Conservation (phyloP, 306 rosid genomes). For the Vicia sativa region DNA sequence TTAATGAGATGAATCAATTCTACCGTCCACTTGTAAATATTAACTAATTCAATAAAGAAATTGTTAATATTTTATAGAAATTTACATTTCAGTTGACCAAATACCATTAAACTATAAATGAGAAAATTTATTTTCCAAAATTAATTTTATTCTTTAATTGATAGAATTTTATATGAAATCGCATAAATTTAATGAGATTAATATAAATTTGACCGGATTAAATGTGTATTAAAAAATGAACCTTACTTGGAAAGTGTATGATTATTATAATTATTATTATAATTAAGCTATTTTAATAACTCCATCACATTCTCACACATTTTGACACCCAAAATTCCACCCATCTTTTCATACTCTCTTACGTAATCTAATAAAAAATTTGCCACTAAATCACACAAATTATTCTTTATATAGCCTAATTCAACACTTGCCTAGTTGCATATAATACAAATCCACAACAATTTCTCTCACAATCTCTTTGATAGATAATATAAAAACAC, state of each 20-base stretch:
- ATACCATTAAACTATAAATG: background rate
- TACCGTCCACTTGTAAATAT: too few species aligned
- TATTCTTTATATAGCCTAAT: conserved; percentile 39
- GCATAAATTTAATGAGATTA: background rate
- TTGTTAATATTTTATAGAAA: too few species aligned
- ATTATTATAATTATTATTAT: background rate
- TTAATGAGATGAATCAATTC: too few species aligned
- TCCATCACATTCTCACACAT: conserved; percentile 18
- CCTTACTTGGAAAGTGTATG: background rate
- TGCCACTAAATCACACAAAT: conserved; percentile 28
- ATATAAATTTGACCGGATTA: background rate
- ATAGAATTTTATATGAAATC: background rate
- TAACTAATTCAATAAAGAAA: too few species aligned
- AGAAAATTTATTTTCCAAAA: background rate
- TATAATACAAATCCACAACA: conserved; percentile 36
- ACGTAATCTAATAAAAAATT: conserved; percentile 43
- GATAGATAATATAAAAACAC: conserved; percentile 49
- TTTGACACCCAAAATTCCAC: conserved; percentile 47
- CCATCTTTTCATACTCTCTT: conserved; percentile 42
- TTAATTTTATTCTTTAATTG: background rate
- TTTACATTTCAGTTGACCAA: background rate
- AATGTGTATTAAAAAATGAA: background rate
- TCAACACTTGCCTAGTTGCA: conserved; percentile 34
- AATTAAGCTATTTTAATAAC: background rate
- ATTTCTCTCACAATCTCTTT: conserved; percentile 31